These are phyloP conservation scores for Persicaria tinctoria DNA, from an alignment of 148 eudicot species.

Conservation along the genomic window DNA sequence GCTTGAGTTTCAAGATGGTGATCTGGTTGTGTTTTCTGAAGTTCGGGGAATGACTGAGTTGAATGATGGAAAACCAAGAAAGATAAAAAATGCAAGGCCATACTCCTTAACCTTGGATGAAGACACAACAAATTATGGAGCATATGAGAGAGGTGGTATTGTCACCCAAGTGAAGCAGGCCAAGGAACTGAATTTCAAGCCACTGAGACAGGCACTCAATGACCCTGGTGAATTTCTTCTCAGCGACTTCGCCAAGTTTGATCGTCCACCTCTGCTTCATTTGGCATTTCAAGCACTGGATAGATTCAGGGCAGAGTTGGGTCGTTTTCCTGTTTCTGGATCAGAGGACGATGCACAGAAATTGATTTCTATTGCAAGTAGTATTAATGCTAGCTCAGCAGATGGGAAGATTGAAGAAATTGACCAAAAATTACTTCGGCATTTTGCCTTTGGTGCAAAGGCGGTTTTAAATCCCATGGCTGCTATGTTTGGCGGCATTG, in stretches of 20 bases:
- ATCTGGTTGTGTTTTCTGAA: constrained; percentile 64
- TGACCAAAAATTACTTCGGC: constrained; percentile 41
- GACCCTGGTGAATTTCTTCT: constrained; percentile 76
- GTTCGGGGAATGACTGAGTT: constrained; percentile 68
- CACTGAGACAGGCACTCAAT: constrained; percentile 46
- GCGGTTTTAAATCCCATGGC: constrained; percentile 77
- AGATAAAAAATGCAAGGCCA: constrained; percentile 48
- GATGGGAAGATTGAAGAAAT: constrained; percentile 49
- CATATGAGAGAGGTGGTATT: constrained; percentile 62
- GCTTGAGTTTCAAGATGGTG: constrained; percentile 75
- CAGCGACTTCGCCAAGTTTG: constrained; percentile 70
- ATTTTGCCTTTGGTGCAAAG: constrained; percentile 64
- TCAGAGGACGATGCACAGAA: constrained; percentile 66
- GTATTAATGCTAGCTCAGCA: constrained; percentile 31
- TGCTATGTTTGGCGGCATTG: constrained; percentile 84
- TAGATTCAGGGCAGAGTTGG: constrained; percentile 37
- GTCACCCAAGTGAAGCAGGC: constrained; percentile 73
- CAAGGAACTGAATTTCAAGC: constrained; percentile 54
- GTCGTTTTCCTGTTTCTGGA: constrained; percentile 65
- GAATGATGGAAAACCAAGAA: constrained; percentile 72
- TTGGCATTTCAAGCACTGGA: constrained; percentile 68
- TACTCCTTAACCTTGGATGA: constrained; percentile 66
- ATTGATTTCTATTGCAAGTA: constrained; percentile 34
- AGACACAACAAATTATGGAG: constrained; percentile 51
- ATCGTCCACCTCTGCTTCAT: constrained; percentile 65